These are phyloP conservation scores for Leccinum olivaceopallidum DNA, from an alignment of 768 basidiomycete genomes.

Conservation along the genomic window DNA sequence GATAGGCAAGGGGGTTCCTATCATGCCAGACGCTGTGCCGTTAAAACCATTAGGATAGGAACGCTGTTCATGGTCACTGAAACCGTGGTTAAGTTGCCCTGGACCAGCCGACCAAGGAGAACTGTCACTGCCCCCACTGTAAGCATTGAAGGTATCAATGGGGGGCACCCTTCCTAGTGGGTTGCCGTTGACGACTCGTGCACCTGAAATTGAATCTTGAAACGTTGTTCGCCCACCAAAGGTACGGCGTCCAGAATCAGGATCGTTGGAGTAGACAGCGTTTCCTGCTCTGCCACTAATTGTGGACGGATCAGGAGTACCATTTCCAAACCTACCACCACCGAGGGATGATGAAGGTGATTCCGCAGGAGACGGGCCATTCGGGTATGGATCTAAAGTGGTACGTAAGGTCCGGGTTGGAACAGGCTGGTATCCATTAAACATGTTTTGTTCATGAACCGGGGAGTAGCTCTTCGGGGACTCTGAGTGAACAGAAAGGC, in stretches of 20 bases:
- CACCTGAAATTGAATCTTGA: constrained; percentile 43
- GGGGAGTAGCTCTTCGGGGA: constrained; percentile 47
- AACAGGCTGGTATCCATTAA: constrained; percentile 63
- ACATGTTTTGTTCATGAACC: constrained; percentile 37
- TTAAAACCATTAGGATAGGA: constrained; percentile 30
- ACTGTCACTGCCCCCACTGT: constrained; percentile 31
- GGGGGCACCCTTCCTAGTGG: constrained; percentile 33
- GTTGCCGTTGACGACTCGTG: constrained; percentile 36
- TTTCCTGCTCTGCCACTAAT: constrained; percentile 50
- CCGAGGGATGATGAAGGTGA: constrained; percentile 76
- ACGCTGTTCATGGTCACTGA: constrained; percentile 23
- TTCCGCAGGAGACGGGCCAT: constrained; percentile 56
- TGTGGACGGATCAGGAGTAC: constrained; percentile 66
- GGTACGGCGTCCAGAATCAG: constrained; percentile 36
- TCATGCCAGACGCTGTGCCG: constrained; percentile 18
- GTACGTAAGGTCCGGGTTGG: constrained; percentile 61
- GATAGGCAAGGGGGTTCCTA: constrained; percentile 19
- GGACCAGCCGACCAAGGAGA: constrained; percentile 38
- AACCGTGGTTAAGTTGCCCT: constrained; percentile 21
- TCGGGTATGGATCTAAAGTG: constrained; percentile 64
- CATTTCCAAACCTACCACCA: constrained; percentile 59
- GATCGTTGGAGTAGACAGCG: constrained; percentile 39
- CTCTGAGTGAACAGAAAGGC: constrained; percentile 50
- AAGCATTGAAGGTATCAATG: constrained; percentile 42
- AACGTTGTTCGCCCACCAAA: constrained; percentile 39